Evolutionary conservation across 176 grass and related monocot genomes (phyloP), one percentile per base, ranked within the genome.

Genomic region (Paspalum vaginatum): DNA sequence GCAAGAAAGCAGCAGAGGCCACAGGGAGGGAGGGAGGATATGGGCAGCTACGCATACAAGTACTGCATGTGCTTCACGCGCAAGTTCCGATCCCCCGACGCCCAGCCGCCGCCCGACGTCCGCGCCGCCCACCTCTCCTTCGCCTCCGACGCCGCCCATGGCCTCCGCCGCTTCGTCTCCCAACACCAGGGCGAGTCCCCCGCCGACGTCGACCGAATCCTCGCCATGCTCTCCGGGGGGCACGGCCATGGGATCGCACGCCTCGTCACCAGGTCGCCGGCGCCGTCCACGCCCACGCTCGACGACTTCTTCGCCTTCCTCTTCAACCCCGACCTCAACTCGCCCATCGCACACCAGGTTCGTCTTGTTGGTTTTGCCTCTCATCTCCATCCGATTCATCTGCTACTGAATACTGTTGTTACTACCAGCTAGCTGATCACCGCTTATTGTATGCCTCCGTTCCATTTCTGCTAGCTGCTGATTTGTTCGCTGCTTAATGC

Each of bases 1-100:
- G 3, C 32, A 32, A 32, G 32, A 3, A 32, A 43, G 42, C 48
- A 50, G 51, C 51, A 54, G 51, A n/a, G 53, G 14, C n/a, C n/a
- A n/a, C n/a, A 22, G 39, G 18, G 12, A 2, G 10, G 2, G 3
- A 11, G 3, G 25, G 25, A 63, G 6, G 21, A 42, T 56, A 88
- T 88, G 88, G 91, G 85, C 45, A 75, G 70, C 50, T 84, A 90
- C 85, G 61, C 76, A 54, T 87, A 84, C 88, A 87, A 77, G 76
- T 90, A 85, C 80, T 93, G 91, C 47, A 87, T 97, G 75, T 94
- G 85, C 87, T 97, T 97, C 87, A 92, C 89, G 10, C 85, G 89
- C 57, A 97, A 97, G 94, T 97, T 97, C 89, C 85, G 78, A 16
- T 79, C 72, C 54, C 85, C 70, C 8, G 87, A 81, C 66, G 81